Base-by-base conservation (phyloP, 352 stramenopile genomes). In the Phytopythium mirpurense region DNA sequence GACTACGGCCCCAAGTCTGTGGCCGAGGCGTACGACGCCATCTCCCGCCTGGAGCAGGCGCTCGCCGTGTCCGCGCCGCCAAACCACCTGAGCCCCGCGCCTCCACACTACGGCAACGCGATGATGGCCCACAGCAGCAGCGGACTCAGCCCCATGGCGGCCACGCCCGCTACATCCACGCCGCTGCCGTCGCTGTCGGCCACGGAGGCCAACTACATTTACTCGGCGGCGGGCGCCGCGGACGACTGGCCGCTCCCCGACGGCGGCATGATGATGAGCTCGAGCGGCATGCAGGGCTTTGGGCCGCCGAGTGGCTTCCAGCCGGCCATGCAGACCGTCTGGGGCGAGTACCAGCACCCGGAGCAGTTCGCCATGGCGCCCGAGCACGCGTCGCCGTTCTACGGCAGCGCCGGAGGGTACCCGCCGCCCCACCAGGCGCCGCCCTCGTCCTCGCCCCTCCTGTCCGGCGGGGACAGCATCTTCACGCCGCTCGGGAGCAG, bases 31-130 rank as follows among this genome's bases (percentile, higher is more conserved):
- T 64, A 78, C n/a, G 66, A 65, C 16, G 76, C 85, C 32, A 56
- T 91, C 6, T 61, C 76, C 24, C 74, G 68, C 15, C 56, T 91
- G 10, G 68, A 89, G 44, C 75, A 86, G 44, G 66, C 75, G 1
- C 62, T 91, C 42, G 60, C 57, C 38, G 16, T 47, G 44, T 32
- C 45, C 5, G 12, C 42, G 1, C 24, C 42, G 3, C 18, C 42
- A 23, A 8, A 5, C 2, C 42, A 48, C 7, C 34, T 21, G 2
- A 23, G 42, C 12, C 42, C n/a, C 23, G 21, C 23, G n/a, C 26
- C 37, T 15, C n/a, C 37, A 9, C 37, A 29, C 27, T 50, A 37
- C 26, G 43, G 43, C 43, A 48, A 48, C 26, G 4, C 26, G 24
- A 12, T 48, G 27, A 51, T 51, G 44, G 4, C 42, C 2, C 42